Evolutionary conservation across 2,329 filamentous ascomycete species (phyloP).

Genomic region (Aureobasidium sp.): DNA sequence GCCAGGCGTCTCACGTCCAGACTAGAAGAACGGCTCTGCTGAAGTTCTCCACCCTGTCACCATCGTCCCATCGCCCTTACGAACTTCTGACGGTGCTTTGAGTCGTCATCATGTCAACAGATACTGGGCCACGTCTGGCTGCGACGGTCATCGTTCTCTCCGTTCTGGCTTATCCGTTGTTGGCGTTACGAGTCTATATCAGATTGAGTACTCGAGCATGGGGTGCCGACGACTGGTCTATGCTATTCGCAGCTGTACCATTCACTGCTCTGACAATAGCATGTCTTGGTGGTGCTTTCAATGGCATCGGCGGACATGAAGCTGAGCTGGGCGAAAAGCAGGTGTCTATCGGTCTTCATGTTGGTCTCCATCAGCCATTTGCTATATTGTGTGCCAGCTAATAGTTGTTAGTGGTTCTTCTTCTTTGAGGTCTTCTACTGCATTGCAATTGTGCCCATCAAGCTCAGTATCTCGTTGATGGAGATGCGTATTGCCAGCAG

Average conservation of each 20-base stretch:
- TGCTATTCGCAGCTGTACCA: slow-evolving; percentile 17
- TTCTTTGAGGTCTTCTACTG: slow-evolving; percentile 33
- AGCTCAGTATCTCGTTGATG: slow-evolving; percentile 32
- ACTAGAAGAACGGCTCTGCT: background rate
- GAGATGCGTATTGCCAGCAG: slow-evolving; percentile 29
- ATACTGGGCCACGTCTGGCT: slow-evolving; percentile 6
- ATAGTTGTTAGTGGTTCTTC: slow-evolving; percentile 29
- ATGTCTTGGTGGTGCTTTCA: slow-evolving; percentile 26
- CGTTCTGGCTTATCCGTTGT: background rate
- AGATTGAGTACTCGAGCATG: slow-evolving; percentile 12
- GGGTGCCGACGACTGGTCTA: slow-evolving; percentile 12
- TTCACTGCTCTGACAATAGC: slow-evolving; percentile 25
- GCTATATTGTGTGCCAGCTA: background rate
- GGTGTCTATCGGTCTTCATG: slow-evolving; percentile 21
- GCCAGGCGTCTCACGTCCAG: background rate
- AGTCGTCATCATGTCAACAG: background rate
- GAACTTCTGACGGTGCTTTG: too few relatives aligned
- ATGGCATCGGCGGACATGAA: slow-evolving; percentile 29
- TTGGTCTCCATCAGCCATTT: slow-evolving; percentile 12
- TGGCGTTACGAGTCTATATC: slow-evolving; percentile 9
- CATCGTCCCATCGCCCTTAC: background rate
- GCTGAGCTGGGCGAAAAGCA: slow-evolving; percentile 19
- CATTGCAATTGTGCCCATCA: slow-evolving; percentile 30
- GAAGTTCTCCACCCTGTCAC: background rate
- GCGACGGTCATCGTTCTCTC: slow-evolving; percentile 12